Evolutionary conservation across 306 rosid genomes (phyloP).

Genomic region (Acmispon strigosus): DNA sequence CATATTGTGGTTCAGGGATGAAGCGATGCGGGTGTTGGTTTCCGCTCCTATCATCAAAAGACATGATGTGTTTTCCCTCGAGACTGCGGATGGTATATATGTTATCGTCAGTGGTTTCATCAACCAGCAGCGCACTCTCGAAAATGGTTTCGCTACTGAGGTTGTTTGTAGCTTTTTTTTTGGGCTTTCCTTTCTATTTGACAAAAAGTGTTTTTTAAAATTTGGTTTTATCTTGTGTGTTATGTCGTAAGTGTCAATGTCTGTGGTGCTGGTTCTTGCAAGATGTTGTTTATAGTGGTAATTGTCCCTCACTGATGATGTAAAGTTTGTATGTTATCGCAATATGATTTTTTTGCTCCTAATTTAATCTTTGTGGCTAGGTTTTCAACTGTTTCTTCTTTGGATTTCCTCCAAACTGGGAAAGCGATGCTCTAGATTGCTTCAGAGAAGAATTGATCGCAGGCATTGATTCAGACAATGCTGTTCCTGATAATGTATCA

Average conservation of each 20-base stretch:
- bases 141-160: slow-evolving; percentile 58
- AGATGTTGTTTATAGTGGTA: not conserved
- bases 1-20: slow-evolving; percentile 31
- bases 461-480: too few relatives aligned
- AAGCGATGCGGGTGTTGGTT: slow-evolving; percentile 43
- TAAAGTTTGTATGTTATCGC: not conserved
- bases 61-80: too few relatives aligned
- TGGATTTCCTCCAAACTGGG: slow-evolving; percentile 69
- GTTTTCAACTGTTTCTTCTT: slow-evolving; percentile 41
- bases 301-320: not conserved
- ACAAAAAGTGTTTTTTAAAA: not conserved
- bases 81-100: too few relatives aligned
- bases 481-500: too few relatives aligned
- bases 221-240: not conserved
- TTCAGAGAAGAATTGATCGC: too few relatives aligned
- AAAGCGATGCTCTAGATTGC: too few relatives aligned
- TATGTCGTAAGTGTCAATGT: not conserved
- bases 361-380: slow-evolving; percentile 21
- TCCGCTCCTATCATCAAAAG: slow-evolving; percentile 12
- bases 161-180: slow-evolving; percentile 29
- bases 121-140: slow-evolving; percentile 40
- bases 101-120: slow-evolving; percentile 34
- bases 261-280: not conserved
- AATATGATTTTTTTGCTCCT: not conserved
- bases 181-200: not conserved